These are phyloP conservation scores for Vanrija pseudolonga DNA, from an alignment of 1,284 basidiomycete genomes.

Conservation along the genomic window DNA sequence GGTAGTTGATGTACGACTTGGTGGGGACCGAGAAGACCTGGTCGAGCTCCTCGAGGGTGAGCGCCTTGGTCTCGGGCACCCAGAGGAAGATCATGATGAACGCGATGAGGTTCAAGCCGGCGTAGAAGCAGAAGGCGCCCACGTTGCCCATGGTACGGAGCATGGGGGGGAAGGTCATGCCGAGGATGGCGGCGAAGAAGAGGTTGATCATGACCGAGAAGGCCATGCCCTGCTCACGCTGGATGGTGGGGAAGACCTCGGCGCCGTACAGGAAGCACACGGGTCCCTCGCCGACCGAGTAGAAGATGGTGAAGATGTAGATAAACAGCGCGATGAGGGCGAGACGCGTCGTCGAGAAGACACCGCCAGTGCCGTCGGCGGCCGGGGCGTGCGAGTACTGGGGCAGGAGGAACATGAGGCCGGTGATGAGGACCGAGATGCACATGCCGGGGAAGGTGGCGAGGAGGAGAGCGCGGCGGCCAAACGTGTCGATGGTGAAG, in stretches of 20 bases:
- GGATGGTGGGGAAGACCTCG: slow-evolving; percentile 52
- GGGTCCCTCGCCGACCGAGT: slow-evolving; percentile 62
- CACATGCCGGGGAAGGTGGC: slow-evolving; percentile 54
- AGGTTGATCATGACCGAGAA: slow-evolving; percentile 47
- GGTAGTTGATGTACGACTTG: slow-evolving; percentile 19
- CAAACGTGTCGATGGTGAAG: slow-evolving; percentile 55
- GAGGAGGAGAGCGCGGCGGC: slow-evolving; percentile 61
- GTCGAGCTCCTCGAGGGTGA: slow-evolving; percentile 38
- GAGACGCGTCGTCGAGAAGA: slow-evolving; percentile 20
- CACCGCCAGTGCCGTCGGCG: no score
- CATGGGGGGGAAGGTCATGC: slow-evolving; percentile 67
- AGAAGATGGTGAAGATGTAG: slow-evolving; percentile 46
- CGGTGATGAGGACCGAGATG: slow-evolving; percentile 35
- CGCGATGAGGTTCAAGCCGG: slow-evolving; percentile 52
- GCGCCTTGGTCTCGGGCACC: slow-evolving; percentile 29
- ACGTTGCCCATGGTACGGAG: slow-evolving; percentile 8
- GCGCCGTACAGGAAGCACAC: slow-evolving; percentile 58
- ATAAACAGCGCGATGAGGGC: slow-evolving; percentile 48
- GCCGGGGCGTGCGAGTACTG: not conserved
- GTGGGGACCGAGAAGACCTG: slow-evolving; percentile 33
- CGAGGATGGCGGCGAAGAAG: slow-evolving; percentile 51
- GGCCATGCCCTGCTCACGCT: slow-evolving; percentile 53
- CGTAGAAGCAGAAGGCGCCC: slow-evolving; percentile 54
- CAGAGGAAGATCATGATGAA: slow-evolving; percentile 35
- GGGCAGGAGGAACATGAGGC: slow-evolving; percentile 46